Evolutionary conservation across 1,139 yeast genomes (phyloP), one percentile per base, ranked within the genome.

Genomic region (Yamadazyma atlantica): DNA sequence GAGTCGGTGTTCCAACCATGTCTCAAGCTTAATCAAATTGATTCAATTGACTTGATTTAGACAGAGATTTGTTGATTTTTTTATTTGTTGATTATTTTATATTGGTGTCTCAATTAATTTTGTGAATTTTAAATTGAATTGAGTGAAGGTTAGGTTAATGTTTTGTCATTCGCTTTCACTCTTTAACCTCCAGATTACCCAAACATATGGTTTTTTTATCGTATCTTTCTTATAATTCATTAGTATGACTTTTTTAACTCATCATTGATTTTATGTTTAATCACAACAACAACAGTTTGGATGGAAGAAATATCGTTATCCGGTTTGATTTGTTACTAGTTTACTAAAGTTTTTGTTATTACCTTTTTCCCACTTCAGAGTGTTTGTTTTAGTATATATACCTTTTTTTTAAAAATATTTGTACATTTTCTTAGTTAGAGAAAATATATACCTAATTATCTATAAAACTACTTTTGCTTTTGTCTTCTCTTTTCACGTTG

Each of bases 1-100:
- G 85, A 68, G 84, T 86, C 43, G 95, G 95, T 59, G 85, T 85
- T 42, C 95, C 96, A 68, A 79, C 94, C 57, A 81, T 85, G 77
- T 78, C 95, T 44, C 92, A 85, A 73, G 95, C 85, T 59, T 82
- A 73, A 69, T 32, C 32, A 18, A n/a, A 21, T 29, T 34, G 11
- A 11, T 23, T 23, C n/a, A n/a, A n/a, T n/a, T n/a, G n/a, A n/a
- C n/a, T n/a, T n/a, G n/a, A n/a, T n/a, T n/a, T n/a, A 8, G 26
- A 6, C 22, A 23, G 11, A 4, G 12, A 10, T 8, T 28, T 28
- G 31, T 17, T 28, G 10, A 9, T 16, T 28, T 28, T 28, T 28
- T 28, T 14, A 26, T 14, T 26, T 12, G 14, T 19, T 19, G 29
- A 26, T 26, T 12, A 26, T n/a, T n/a, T n/a, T n/a, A n/a, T n/a